These are phyloP conservation scores for Quercus tomentella DNA, from an alignment of 331 rosid species.

Conservation along the genomic window DNA sequence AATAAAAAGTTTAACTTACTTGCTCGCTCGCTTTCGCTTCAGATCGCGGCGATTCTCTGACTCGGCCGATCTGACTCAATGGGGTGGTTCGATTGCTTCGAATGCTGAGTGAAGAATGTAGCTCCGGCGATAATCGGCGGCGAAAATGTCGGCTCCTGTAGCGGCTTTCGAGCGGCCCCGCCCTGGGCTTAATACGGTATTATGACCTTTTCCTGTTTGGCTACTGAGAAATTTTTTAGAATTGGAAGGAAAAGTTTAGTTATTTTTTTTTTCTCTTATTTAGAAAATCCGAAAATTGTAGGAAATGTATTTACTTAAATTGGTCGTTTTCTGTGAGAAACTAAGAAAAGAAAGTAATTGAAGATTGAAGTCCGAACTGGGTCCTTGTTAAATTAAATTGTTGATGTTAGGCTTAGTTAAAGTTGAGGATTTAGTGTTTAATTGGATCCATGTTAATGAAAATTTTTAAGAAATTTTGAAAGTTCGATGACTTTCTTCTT, in stretches of 20 bases:
- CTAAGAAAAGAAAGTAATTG: conserved; percentile 9
- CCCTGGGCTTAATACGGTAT: conserved; percentile 81
- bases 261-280: background rate
- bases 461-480: background rate
- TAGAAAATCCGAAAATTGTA: too few relatives aligned
- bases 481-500: background rate
- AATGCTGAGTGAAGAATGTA: conserved; percentile 11
- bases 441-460: background rate
- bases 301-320: conserved; percentile 7
- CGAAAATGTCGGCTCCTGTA: conserved; percentile 82
- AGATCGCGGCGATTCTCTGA: conserved; percentile 54
- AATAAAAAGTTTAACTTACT: background rate
- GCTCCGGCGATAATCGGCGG: conserved; percentile 29
- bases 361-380: background rate
- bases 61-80: conserved; percentile 43
- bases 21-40: conserved; percentile 13
- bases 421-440: background rate
- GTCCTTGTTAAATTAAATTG: background rate
- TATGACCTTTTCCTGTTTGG: background rate
- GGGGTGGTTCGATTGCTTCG: conserved; percentile 34
- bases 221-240: conserved; percentile 13
- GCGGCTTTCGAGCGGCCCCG: conserved; percentile 90
- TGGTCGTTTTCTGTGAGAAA: background rate
- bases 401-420: background rate
- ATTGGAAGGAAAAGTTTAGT: background rate